phyloP scores from a whole-genome alignment of 2,329 filamentous ascomycete genomes.

The Dactylonectria macrodidyma region DNA sequence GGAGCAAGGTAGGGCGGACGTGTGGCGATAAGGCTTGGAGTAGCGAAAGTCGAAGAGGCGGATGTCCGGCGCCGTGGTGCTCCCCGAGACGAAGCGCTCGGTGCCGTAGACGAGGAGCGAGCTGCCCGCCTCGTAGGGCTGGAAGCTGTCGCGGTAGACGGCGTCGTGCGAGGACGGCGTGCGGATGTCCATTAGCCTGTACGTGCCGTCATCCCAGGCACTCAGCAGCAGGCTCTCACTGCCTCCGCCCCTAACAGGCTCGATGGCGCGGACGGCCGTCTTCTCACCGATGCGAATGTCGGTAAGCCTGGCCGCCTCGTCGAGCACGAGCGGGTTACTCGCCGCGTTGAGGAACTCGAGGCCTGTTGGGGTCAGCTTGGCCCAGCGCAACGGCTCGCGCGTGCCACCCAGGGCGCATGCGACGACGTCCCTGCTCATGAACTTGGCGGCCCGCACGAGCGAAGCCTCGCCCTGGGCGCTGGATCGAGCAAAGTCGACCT shows the following conservation, averaged over 20 bases:
- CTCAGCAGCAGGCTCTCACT: slow-evolving; percentile 62
- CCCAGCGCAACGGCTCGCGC: slow-evolving; percentile 60
- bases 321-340: slow-evolving; percentile 46
- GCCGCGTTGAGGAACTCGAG: slow-evolving; percentile 55
- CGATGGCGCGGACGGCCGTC: slow-evolving; percentile 62
- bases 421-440: slow-evolving; percentile 61
- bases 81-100: slow-evolving; percentile 67
- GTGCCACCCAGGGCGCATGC: slow-evolving; percentile 62
- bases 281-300: slow-evolving; percentile 52
- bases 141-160: slow-evolving; percentile 68
- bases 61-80: slow-evolving; percentile 59
- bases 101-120: slow-evolving; percentile 65
- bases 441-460: slow-evolving; percentile 57
- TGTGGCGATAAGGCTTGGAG: slow-evolving; percentile 64
- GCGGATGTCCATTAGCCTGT: slow-evolving; percentile 65
- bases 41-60: slow-evolving; percentile 71
- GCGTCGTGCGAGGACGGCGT: slow-evolving; percentile 62
- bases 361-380: slow-evolving; percentile 63
- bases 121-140: slow-evolving; percentile 62
- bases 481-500: slow-evolving; percentile 46
- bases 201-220: slow-evolving; percentile 68
- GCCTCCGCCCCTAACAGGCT: slow-evolving; percentile 58
- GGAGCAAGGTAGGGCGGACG: slow-evolving; percentile 63
- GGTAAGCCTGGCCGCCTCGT: slow-evolving; percentile 32
- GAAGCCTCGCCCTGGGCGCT: slow-evolving; percentile 40